phyloP scores from a whole-genome alignment of 2,329 filamentous ascomycete species.

The Hymenoscyphus fraxineus region DNA sequence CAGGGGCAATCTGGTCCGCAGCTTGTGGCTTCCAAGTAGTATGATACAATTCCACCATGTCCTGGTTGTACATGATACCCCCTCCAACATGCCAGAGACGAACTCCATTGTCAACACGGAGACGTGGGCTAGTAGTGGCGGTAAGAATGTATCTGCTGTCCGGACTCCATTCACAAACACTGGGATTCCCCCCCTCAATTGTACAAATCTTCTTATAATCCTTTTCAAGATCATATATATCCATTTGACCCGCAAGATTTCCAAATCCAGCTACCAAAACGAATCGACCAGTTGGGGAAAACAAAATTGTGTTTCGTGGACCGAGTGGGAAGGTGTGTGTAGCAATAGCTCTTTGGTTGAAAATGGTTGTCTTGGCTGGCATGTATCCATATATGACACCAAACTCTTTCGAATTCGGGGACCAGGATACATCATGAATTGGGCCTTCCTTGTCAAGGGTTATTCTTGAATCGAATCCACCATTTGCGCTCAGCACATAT shows the following conservation, averaged over 20 bases:
- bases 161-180: slow-evolving; percentile 94
- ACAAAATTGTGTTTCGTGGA: slow-evolving; percentile 91
- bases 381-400: slow-evolving; percentile 97
- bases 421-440: slow-evolving; percentile 98
- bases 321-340: slow-evolving; percentile 82
- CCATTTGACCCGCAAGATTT: slow-evolving; percentile 95
- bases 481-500: slow-evolving; percentile 88
- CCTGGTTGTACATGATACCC: slow-evolving; percentile 88
- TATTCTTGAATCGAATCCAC: slow-evolving; percentile 87
- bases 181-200: slow-evolving; percentile 92
- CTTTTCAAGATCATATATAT: slow-evolving; percentile 94
- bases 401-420: slow-evolving; percentile 94
- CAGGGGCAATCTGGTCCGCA: slow-evolving; percentile 53
- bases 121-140: slow-evolving; percentile 91
- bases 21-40: slow-evolving; percentile 81
- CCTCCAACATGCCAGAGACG: slow-evolving; percentile 93
- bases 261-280: slow-evolving; percentile 94
- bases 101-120: slow-evolving; percentile 94
- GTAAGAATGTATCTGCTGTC: slow-evolving; percentile 95
- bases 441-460: slow-evolving; percentile 94
- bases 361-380: slow-evolving; percentile 98
- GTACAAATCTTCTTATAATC: slow-evolving; percentile 90
- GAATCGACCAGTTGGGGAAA: slow-evolving; percentile 90
- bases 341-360: slow-evolving; percentile 81
- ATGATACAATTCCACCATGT: slow-evolving; percentile 91